These are phyloP conservation scores for Chlorella sp. DNA, from an alignment of 139 green algal genomes.

Conservation along the genomic window DNA sequence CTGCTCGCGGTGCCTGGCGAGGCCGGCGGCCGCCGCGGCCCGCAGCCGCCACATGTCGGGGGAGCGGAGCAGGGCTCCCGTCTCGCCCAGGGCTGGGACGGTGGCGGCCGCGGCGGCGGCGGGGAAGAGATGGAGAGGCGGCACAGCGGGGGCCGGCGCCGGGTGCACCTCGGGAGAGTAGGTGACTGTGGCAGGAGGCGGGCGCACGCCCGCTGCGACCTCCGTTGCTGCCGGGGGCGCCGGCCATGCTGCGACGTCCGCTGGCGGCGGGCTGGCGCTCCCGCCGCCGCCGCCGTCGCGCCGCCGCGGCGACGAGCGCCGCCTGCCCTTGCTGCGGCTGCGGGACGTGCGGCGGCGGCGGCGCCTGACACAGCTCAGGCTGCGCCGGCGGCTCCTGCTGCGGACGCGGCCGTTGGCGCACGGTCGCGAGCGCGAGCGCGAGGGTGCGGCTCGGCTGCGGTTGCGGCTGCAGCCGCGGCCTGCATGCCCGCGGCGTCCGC, in stretches of 20 bases:
- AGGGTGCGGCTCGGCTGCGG: too few relatives aligned
- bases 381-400: background rate
- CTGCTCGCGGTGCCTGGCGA: background rate
- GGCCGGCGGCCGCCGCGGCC: background rate
- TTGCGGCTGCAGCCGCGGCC: constrained; percentile 3
- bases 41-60: background rate
- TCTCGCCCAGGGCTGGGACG: background rate
- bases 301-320: background rate
- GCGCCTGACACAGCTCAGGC: background rate
- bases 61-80: background rate
- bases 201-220: background rate
- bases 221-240: background rate
- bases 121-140: background rate
- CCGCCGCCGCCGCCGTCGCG: background rate
- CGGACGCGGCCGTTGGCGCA: background rate
- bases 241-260: too few relatives aligned
- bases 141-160: background rate
- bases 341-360: background rate
- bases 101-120: background rate
- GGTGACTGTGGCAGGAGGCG: background rate
- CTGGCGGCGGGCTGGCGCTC: background rate
- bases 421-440: background rate
- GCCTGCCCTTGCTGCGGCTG: background rate
- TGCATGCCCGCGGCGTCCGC: background rate
- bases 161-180: background rate